phyloP scores from a whole-genome alignment of 345 rosid genomes.

The Salix brachista region DNA sequence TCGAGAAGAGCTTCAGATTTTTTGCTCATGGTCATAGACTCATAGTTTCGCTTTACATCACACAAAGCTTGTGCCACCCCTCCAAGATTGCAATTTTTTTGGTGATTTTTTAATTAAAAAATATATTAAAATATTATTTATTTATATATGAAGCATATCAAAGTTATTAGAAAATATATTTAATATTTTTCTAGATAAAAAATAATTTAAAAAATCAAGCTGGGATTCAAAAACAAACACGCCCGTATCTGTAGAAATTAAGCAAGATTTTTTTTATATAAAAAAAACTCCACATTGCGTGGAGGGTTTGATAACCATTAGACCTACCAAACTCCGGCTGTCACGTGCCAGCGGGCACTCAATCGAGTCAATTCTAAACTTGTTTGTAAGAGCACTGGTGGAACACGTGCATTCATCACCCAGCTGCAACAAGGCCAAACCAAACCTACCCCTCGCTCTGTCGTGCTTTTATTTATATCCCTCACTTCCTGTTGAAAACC shows the following conservation, averaged over 20 bases:
- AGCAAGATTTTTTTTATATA: background rate
- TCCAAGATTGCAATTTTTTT: background rate
- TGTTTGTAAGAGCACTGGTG: no score
- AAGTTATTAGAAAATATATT: no score
- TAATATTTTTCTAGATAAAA: no score
- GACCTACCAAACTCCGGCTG: background rate
- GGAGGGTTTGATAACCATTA: background rate
- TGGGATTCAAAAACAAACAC: no score
- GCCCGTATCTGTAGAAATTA: no score
- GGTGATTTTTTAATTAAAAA: no score
- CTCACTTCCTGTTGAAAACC: background rate
- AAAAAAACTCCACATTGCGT: background rate
- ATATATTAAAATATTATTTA: no score
- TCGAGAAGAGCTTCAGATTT: background rate
- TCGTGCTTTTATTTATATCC: background rate
- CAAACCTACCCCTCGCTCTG: background rate
- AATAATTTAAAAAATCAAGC: no score
- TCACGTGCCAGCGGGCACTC: conserved; percentile 17
- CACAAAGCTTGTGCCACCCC: background rate
- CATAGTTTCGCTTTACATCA: background rate
- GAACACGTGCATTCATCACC: background rate
- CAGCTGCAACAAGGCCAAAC: background rate
- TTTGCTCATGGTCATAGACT: background rate
- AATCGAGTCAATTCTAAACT: background rate
- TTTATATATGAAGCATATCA: no score